A percentile compares a stretch with the other conserved stretches of the same genome.
These are phyloP conservation scores for Cercospora beticola DNA, from an alignment of 2,329 filamentous ascomycete genomes.

Conservation along the genomic window DNA sequence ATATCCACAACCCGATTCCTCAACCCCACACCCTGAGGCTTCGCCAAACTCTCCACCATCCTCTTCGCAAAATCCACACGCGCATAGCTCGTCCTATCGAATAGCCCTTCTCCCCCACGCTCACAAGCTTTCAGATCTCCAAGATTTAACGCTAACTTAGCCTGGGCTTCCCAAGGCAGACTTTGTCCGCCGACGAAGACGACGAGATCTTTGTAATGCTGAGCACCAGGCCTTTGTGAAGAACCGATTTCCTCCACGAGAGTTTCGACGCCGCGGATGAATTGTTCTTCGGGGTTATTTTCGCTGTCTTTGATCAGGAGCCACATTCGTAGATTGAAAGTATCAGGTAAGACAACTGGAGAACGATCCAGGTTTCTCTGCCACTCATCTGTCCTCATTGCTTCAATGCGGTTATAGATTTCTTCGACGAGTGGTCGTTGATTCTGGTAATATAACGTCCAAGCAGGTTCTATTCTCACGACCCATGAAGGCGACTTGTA, in stretches of 20 bases:
- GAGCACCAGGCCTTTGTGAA: neutral
- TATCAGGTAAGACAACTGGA: slow-evolving; percentile 24
- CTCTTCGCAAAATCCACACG: slow-evolving; percentile 10
- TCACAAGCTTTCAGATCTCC: neutral
- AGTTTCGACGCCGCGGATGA: neutral
- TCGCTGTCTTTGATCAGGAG: slow-evolving; percentile 25
- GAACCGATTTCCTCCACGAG: neutral
- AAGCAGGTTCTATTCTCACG: neutral
- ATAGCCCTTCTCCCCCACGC: neutral
- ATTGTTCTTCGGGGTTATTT: slow-evolving; percentile 1
- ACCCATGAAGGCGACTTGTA: slow-evolving; percentile 5
- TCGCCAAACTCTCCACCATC: neutral
- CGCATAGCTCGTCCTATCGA: neutral
- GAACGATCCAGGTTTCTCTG: slow-evolving; percentile 14
- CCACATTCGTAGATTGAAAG: slow-evolving; percentile 31
- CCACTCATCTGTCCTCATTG: slow-evolving; percentile 21
- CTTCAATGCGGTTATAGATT: slow-evolving; percentile 18
- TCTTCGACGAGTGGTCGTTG: slow-evolving; percentile 20
- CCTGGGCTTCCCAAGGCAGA: neutral
- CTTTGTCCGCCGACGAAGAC: neutral
- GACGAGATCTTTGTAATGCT: neutral
- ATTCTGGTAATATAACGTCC: slow-evolving; percentile 18
- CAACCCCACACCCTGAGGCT: neutral
- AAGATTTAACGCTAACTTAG: neutral
- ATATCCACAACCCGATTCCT: neutral